Evolutionary conservation across 2,329 filamentous ascomycete species (phyloP).

Genomic region (Aspergillus hiratsukae): DNA sequence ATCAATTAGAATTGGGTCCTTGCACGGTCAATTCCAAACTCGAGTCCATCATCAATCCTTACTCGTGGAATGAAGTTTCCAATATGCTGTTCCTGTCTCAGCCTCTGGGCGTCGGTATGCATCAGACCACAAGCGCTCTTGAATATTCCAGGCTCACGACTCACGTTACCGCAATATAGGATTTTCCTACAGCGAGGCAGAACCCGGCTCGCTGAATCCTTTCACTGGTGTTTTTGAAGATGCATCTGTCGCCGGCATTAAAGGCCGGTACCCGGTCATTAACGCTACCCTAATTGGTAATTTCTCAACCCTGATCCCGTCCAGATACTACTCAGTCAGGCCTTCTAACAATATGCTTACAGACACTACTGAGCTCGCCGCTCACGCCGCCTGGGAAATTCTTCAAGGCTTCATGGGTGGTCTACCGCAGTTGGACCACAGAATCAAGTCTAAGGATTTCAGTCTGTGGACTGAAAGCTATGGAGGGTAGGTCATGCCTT

Average conservation of each 20-base stretch:
- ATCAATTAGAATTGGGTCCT: slow-evolving; percentile 36
- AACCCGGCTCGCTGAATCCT: slow-evolving; percentile 39
- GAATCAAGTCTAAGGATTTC: slow-evolving; percentile 50
- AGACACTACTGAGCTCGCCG: slow-evolving; percentile 55
- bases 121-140: background rate
- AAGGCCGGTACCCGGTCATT: slow-evolving; percentile 48
- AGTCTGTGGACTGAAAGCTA: slow-evolving; percentile 58
- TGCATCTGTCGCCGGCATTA: slow-evolving; percentile 37
- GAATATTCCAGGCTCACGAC: background rate
- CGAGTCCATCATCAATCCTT: slow-evolving; percentile 50
- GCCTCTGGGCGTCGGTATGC: slow-evolving; percentile 52
- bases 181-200: slow-evolving; percentile 33
- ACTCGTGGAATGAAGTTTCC: slow-evolving; percentile 56
- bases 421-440: slow-evolving; percentile 45
- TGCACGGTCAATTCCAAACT: slow-evolving; percentile 43
- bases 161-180: slow-evolving; percentile 15
- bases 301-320: background rate
- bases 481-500: slow-evolving; percentile 36
- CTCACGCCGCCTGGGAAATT: slow-evolving; percentile 52
- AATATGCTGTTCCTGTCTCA: slow-evolving; percentile 61
- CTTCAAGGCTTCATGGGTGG: slow-evolving; percentile 52
- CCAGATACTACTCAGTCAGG: background rate
- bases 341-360: background rate
- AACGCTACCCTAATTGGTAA: slow-evolving; percentile 45
- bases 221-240: slow-evolving; percentile 46